Percentiles rank a stretch among this genome's conserved stretches.
Conservation (phyloP, 106 monocot species). For the Narthecium ossifragum region DNA sequence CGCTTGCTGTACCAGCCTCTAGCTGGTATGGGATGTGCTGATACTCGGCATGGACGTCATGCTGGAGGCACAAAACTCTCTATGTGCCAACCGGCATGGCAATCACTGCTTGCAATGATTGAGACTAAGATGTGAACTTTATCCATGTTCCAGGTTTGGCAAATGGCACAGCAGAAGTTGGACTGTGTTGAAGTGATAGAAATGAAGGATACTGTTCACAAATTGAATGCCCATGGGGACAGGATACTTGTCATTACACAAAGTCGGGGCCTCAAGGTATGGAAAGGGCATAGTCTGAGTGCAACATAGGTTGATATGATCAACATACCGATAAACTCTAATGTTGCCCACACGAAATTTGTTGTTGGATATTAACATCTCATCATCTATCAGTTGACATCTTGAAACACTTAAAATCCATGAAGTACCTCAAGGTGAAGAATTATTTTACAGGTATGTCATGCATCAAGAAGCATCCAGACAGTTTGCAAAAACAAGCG, state of each 20-base stretch:
- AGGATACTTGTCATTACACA: slow-evolving; percentile 60
- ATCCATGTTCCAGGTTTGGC: slow-evolving; percentile 99
- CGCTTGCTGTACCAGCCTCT: too few relatives aligned
- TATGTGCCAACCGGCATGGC: too few relatives aligned
- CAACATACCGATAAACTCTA: background rate
- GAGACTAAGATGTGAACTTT: too few relatives aligned
- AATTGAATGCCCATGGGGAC: slow-evolving; percentile 46
- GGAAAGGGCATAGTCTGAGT: background rate
- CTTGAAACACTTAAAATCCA: background rate
- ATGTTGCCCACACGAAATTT: too few relatives aligned
- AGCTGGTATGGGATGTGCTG: too few relatives aligned
- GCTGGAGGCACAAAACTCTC: too few relatives aligned
- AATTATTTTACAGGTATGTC: slow-evolving; percentile 38
- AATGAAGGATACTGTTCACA: slow-evolving; percentile 70
- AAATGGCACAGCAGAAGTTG: slow-evolving; percentile 46
- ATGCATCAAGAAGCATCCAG: slow-evolving; percentile 54
- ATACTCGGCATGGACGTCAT: too few relatives aligned
- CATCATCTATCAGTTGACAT: background rate
- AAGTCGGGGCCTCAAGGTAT: slow-evolving; percentile 67
- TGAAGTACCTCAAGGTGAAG: background rate
- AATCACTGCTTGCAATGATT: too few relatives aligned
- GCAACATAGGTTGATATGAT: background rate
- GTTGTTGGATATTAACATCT: too few relatives aligned
- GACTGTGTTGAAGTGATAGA: slow-evolving; percentile 81
- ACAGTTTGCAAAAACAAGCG: slow-evolving; percentile 64